Base-by-base conservation (phyloP, 768 basidiomycete species). In the Nidula microcarpa region DNA sequence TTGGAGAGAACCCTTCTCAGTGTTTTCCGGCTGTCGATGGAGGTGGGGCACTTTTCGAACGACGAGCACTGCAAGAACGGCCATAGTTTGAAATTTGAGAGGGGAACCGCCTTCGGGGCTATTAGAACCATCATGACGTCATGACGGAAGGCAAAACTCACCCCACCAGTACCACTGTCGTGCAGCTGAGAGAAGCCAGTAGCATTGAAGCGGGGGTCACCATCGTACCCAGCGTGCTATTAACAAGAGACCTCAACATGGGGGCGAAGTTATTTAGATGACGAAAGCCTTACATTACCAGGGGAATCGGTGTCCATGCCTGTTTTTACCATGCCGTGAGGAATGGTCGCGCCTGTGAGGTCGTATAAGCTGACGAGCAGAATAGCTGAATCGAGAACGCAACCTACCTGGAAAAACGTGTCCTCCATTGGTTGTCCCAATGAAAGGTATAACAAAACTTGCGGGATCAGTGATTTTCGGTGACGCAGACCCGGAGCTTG, bases 291-390 rank as follows among this genome's bases (percentile, higher is more conserved):
- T 57, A 82, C 82, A 61, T 82, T 82, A 60, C 76, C 80, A 2
- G 82, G 80, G 10, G 82, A 82, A 58, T 86, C 81, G 0, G 84
- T 85, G 60, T 87, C 84, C 77, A 85, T 79, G 6, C 84, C 85
- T 2, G 70, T 76, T 68, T 87, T 87, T 13, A 80, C 75, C 84
- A 86, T 83, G n/a, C 85, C 84, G 65, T 86, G 84, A 2, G 85
- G 85, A 17, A 84, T 60, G 2, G 82, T 85, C 0, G 82, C 84
- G 43, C 85, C 84, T 83, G 44, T 3, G 17, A 36, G 11, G 18
- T 50, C 41, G 36, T 47, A 5, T 23, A 23, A 23, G 23, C 23
- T 23, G 2, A 23, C 4, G 23, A 23, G 4, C 4, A 23, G 23
- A 23, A 23, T 23, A 23, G 2, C 23, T 23, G 23, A 23, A 23